Base-by-base conservation (phyloP, 2,329 filamentous ascomycete genomes). In the Nothopassalora personata region DNA sequence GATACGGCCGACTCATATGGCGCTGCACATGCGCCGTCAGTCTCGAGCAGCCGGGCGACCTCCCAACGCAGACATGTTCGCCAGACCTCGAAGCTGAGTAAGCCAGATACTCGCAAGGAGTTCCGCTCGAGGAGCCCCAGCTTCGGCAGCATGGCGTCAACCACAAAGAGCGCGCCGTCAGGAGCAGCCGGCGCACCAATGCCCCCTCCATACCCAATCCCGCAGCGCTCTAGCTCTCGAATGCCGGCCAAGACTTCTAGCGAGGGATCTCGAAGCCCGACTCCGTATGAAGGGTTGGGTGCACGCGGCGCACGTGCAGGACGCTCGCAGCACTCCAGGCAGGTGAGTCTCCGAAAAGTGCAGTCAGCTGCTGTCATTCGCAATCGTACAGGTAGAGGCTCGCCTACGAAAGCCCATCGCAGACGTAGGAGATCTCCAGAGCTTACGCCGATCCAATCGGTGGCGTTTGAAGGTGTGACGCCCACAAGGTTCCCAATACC, bases 191-290 rank as follows among this genome's bases (percentile, higher is more conserved):
- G 48, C 9, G 48, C 28, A 15, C 48, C 27, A n/a, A 31, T 51
- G 13, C 59, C 75, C 54, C 92, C 94, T 30, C 94, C 94, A 0
- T 97, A 96, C 77, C 92, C 94, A 0, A 96, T 99, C 6, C 94
- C 94, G 0, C 87, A 87, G 3, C 82, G 94, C 58, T 89, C 90
- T 31, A 97, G 93, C 74, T 99, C 92, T 5, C 85, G 91, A 60
- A 34, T 68, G 82, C 87, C 23, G 83, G 27, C 85, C 0, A 75
- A 86, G 60, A 87, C 83, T 65, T 78, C 82, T 53, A 91, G 89
- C 71, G 91, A 96, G 62, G 89, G 89, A 3, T 86, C 86, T 45
- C 83, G 85, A 63, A 96, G 90, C 70, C 91, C 91, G 1, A 91
- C 87, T 0, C 80, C 81, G 19, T 81, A 84, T 33, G 75, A 76